These are phyloP conservation scores for Trichoderma asperelloides DNA, from an alignment of 495 filamentous ascomycete species.

Conservation along the genomic window DNA sequence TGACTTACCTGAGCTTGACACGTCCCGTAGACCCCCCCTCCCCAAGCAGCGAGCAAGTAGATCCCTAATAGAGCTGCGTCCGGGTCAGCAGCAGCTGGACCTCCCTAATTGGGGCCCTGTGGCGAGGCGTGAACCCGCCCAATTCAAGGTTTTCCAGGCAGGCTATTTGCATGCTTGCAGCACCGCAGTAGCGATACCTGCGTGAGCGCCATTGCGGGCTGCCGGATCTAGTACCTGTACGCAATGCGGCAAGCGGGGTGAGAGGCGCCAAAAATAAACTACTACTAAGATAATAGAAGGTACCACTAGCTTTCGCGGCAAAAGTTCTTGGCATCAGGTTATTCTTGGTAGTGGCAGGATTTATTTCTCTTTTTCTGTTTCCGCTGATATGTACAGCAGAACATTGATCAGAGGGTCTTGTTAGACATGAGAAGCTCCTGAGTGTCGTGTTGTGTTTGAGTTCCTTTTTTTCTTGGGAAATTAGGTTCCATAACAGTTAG, in stretches of 20 bases:
- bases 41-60: background rate
- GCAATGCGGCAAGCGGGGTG: background rate
- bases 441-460: no score
- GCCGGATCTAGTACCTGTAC: no score
- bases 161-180: no score
- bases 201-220: no score
- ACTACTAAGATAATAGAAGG: background rate
- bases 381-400: background rate
- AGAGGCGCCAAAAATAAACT: slow-evolving; percentile 1
- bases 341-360: background rate
- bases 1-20: background rate
- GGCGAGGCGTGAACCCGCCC: background rate
- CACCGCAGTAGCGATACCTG: no score
- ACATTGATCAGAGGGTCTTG: background rate
- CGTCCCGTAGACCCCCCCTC: background rate
- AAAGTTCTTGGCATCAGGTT: background rate
- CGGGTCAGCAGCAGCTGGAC: background rate
- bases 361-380: background rate
- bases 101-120: slow-evolving; percentile 1
- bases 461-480: no score
- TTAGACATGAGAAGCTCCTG: no score
- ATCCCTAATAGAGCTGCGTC: background rate
- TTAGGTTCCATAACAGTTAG: no score
- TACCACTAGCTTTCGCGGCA: background rate
- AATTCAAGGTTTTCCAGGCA: background rate